These are phyloP conservation scores for Inonotus hispidus DNA, from an alignment of 1,284 basidiomycete species.

Conservation along the genomic window DNA sequence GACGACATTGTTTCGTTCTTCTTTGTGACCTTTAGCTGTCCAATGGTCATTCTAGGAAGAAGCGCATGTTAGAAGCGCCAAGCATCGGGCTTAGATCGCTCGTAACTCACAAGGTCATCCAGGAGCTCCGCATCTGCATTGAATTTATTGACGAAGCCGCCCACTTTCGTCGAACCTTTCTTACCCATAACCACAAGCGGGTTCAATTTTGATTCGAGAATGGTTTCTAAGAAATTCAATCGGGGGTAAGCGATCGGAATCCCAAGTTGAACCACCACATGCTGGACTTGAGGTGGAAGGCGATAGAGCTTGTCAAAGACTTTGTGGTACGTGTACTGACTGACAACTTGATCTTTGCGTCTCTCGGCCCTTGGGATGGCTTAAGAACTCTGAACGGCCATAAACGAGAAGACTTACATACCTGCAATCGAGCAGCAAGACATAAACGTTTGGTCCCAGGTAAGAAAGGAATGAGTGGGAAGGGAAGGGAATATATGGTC, in stretches of 20 bases:
- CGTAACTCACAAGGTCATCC: constrained; percentile 71
- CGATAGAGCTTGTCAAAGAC: constrained; percentile 57
- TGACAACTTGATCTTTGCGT: constrained; percentile 75
- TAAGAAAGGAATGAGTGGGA: constrained; percentile 80
- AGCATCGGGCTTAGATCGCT: background rate
- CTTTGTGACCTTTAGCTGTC: constrained; percentile 81
- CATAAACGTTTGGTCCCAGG: constrained; percentile 62
- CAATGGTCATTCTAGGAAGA: constrained; percentile 80
- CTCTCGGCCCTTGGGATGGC: constrained; percentile 69
- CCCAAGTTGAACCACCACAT: constrained; percentile 74
- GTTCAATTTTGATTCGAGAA: constrained; percentile 79
- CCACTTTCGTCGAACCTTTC: constrained; percentile 57
- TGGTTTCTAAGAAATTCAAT: constrained; percentile 81
- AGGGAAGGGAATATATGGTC: constrained; percentile 72
- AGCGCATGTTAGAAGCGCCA: background rate
- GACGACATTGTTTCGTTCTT: constrained; percentile 89
- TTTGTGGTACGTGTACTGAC: constrained; percentile 62
- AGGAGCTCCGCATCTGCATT: constrained; percentile 87
- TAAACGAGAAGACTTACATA: constrained; percentile 28
- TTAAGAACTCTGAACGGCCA: background rate
- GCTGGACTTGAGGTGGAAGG: constrained; percentile 66
- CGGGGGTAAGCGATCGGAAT: constrained; percentile 87
- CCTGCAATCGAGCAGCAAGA: constrained; percentile 85
- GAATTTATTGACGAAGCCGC: constrained; percentile 87
- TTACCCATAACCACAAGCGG: constrained; percentile 72